Evolutionary conservation across 805 yeast genomes (phyloP).

Genomic region (Torulaspora franciscae): DNA sequence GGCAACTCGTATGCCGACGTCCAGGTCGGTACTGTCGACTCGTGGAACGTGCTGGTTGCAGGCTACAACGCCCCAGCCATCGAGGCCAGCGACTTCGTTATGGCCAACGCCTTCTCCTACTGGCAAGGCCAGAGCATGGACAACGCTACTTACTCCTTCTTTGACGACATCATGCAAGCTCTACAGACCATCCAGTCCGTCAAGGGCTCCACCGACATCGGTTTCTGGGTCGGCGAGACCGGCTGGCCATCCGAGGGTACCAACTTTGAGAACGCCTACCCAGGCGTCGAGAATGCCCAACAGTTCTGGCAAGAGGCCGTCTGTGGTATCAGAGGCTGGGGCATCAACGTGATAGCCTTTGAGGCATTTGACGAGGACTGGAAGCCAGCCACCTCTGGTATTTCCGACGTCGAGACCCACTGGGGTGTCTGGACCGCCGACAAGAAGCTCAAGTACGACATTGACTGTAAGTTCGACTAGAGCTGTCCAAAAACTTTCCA

Average conservation of each 20-base stretch:
- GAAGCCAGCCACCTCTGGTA: slow-evolving; percentile 89
- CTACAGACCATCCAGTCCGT: slow-evolving; percentile 77
- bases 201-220: slow-evolving; percentile 81
- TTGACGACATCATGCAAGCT: slow-evolving; percentile 97
- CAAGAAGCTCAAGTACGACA: slow-evolving; percentile 43
- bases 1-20: slow-evolving; percentile 69
- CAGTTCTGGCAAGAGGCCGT: slow-evolving; percentile 81
- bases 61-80: slow-evolving; percentile 67
- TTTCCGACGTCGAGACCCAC: slow-evolving; percentile 81
- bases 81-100: slow-evolving; percentile 75
- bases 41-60: slow-evolving; percentile 90
- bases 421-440: slow-evolving; percentile 84
- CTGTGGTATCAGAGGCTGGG: slow-evolving; percentile 95
- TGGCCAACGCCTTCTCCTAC: slow-evolving; percentile 95
- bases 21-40: slow-evolving; percentile 91
- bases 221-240: slow-evolving; percentile 95
- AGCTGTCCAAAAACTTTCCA: slow-evolving; percentile 13
- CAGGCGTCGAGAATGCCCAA: slow-evolving; percentile 69
- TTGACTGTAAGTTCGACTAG: slow-evolving; percentile 43
- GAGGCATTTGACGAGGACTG: slow-evolving; percentile 96
- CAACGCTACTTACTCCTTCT: slow-evolving; percentile 86
- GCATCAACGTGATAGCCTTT: slow-evolving; percentile 84
- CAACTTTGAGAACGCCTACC: slow-evolving; percentile 57
- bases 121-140: slow-evolving; percentile 93
- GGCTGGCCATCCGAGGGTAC: slow-evolving; percentile 95